These are phyloP conservation scores for Moesziomyces globuligerus DNA, from an alignment of 1,284 basidiomycete genomes.

Conservation along the genomic window DNA sequence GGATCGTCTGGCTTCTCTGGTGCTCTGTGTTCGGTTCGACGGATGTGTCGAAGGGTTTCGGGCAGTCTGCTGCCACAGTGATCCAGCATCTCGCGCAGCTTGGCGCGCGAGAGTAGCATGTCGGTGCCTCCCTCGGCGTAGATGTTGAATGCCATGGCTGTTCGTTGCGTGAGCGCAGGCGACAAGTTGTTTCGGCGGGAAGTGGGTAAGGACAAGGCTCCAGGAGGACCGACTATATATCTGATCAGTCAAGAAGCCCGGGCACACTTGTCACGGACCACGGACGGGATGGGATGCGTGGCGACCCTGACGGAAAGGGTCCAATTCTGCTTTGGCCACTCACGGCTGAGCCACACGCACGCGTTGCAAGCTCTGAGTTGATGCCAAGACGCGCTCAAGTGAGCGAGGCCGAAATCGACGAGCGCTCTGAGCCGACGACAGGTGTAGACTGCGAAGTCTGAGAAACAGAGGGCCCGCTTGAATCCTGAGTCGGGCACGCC, in stretches of 20 bases:
- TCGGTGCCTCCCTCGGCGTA: conserved; percentile 12
- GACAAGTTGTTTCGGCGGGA: neutral
- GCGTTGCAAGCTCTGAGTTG: neutral
- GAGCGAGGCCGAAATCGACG: too few species aligned
- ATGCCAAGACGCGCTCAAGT: neutral
- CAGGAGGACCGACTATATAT: too few species aligned
- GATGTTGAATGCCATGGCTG: conserved; percentile 5
- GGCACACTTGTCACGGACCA: neutral
- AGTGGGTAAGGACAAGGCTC: neutral
- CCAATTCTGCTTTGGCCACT: neutral
- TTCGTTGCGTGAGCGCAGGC: neutral
- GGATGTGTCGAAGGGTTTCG: conserved; percentile 10
- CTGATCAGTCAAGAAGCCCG: neutral
- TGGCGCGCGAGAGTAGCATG: conserved; percentile 11
- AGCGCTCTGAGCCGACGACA: too few species aligned
- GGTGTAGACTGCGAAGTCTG: too few species aligned
- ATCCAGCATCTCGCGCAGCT: conserved; percentile 13
- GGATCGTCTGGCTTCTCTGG: neutral
- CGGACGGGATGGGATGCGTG: too few species aligned
- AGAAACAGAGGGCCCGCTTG: too few species aligned
- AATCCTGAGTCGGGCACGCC: neutral
- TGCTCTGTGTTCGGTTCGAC: conserved; percentile 8
- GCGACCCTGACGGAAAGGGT: conserved; percentile 1
- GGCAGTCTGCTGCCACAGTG: conserved; percentile 14
- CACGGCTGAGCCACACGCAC: too few species aligned